Percentiles rank a stretch among this genome's conserved stretches.
These are phyloP conservation scores for Boletus vermiculosoides DNA, from an alignment of 768 basidiomycete species.

Conservation along the genomic window DNA sequence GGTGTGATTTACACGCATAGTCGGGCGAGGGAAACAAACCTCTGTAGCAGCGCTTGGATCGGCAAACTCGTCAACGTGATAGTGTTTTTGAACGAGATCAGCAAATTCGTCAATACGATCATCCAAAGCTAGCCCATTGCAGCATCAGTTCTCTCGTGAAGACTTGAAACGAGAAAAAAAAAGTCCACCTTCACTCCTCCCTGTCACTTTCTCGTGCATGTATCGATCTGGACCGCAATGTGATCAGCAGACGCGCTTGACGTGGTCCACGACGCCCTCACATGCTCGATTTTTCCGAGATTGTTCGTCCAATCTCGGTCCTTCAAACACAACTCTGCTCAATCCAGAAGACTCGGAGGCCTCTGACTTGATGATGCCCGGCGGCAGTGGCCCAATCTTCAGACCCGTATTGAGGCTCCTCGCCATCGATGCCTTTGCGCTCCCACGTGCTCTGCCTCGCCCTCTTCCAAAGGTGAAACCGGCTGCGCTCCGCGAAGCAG, in stretches of 20 bases:
- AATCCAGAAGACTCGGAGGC: constrained; percentile 18
- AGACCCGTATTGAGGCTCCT: constrained; percentile 13
- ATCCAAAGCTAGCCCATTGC: constrained; percentile 61
- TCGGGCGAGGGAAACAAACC: constrained; percentile 30
- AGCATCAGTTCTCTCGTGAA: background rate
- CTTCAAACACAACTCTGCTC: constrained; percentile 32
- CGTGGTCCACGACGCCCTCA: constrained; percentile 35
- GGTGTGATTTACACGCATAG: background rate
- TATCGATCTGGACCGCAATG: constrained; percentile 61
- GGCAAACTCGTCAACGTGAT: constrained; percentile 67
- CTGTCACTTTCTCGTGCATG: constrained; percentile 90
- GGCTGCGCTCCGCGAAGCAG: constrained; percentile 25
- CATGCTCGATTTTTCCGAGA: constrained; percentile 51
- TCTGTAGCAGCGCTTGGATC: constrained; percentile 68
- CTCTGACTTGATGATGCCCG: constrained; percentile 20
- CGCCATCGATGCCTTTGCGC: background rate
- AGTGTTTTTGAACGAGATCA: constrained; percentile 67
- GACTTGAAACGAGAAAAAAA: constrained; percentile 5
- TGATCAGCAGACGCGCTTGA: background rate
- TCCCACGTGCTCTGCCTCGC: constrained; percentile 6
- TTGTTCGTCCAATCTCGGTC: constrained; percentile 30
- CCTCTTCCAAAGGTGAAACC: constrained; percentile 11
- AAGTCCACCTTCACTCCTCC: constrained; percentile 75
- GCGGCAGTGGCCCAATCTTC: constrained; percentile 14
- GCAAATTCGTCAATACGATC: constrained; percentile 85